phyloP scores from a whole-genome alignment of 2,329 filamentous ascomycete genomes.

The Capronia epimyces region DNA sequence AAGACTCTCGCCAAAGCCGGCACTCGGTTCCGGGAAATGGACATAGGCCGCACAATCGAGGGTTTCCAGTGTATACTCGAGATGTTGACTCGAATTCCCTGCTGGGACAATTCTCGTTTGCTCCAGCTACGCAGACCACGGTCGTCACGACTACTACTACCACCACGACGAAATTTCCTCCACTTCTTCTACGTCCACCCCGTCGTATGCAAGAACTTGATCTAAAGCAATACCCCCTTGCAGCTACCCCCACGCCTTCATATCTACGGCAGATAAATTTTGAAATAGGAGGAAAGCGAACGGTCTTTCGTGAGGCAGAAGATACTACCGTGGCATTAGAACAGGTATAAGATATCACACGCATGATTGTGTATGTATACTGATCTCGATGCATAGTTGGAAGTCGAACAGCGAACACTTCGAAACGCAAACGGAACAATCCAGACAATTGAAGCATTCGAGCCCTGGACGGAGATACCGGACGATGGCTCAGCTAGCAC shows the following conservation, averaged over 20 bases:
- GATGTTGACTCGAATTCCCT: conserved; percentile 36
- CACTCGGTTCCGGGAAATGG: background rate
- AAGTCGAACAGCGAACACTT: conserved; percentile 24
- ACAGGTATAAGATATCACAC: conserved; percentile 34
- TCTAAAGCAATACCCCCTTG: conserved; percentile 83
- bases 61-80: conserved; percentile 19
- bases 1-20: conserved; percentile 29
- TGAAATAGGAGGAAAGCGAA: conserved; percentile 56
- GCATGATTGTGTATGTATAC: background rate
- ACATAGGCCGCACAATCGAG: conserved; percentile 16
- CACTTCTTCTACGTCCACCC: conserved; percentile 71
- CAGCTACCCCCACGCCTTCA: conserved; percentile 72
- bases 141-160: conserved; percentile 87
- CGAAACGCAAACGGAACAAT: conserved; percentile 22
- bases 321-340: conserved; percentile 49
- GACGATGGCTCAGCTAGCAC: conserved; percentile 5
- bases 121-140: conserved; percentile 59
- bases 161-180: conserved; percentile 74
- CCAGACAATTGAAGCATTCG: conserved; percentile 20
- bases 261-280: conserved; percentile 74
- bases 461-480: conserved; percentile 6
- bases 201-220: conserved; percentile 68
- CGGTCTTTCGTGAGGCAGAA: conserved; percentile 60
- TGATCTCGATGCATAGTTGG: conserved; percentile 12
- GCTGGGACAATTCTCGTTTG: conserved; percentile 57